Evolutionary conservation across 192 early-diverging fungal species (phyloP).

Genomic region (Phlyctochytrium bullatum): DNA sequence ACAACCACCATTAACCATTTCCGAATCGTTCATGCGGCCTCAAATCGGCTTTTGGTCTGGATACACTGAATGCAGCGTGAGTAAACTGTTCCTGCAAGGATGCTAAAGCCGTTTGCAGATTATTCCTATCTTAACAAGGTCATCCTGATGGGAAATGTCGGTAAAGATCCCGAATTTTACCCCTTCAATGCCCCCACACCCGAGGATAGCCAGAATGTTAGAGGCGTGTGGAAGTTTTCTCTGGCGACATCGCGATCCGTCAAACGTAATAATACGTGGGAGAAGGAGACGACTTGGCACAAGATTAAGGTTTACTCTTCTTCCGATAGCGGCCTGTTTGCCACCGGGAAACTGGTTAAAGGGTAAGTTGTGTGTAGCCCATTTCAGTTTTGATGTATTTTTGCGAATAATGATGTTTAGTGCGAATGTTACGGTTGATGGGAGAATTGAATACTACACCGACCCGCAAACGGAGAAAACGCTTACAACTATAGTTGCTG

Average conservation of each 20-base stretch:
- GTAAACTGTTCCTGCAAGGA: no score
- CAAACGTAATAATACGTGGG: slow-evolving; percentile 17
- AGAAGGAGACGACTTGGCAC: slow-evolving; percentile 25
- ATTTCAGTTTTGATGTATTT: neutral
- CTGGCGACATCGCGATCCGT: slow-evolving; percentile 14
- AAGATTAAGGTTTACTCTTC: neutral
- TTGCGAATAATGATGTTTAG: neutral
- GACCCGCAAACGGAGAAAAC: neutral
- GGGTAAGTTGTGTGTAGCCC: neutral
- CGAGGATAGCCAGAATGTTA: slow-evolving; percentile 3
- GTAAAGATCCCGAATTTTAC: slow-evolving; percentile 18
- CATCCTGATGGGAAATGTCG: slow-evolving; percentile 22
- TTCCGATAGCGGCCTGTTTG: slow-evolving; percentile 2
- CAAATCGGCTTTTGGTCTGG: no score
- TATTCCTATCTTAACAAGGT: slow-evolving; percentile 25
- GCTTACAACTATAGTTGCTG: neutral
- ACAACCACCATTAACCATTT: no score
- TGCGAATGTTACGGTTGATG: neutral
- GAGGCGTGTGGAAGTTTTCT: slow-evolving; percentile 19
- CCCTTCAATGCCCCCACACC: neutral
- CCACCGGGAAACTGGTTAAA: neutral
- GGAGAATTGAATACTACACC: neutral
- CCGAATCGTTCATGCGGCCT: no score
- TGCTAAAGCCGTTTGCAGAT: no score
- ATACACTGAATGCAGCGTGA: no score